A percentile compares a stretch with the other conserved stretches of the same genome.
Evolutionary conservation across 768 basidiomycete genomes (phyloP).

Genomic region (Termitomyces sp.): DNA sequence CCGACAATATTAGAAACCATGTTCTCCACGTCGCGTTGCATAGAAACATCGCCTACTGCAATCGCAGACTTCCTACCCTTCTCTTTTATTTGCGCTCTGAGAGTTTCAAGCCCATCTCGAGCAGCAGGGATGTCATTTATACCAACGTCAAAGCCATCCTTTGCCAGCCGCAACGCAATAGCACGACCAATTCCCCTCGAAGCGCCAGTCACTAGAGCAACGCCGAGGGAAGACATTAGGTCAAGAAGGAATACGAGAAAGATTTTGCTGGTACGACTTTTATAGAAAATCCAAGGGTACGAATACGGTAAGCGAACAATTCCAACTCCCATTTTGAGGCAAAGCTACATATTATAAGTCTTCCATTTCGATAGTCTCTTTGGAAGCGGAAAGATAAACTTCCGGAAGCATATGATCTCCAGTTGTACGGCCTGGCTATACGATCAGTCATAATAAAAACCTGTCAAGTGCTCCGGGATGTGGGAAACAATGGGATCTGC

Average conservation of each 20-base stretch:
- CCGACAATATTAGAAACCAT: conserved; percentile 19
- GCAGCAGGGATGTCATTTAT: conserved; percentile 26
- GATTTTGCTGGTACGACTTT: neutral
- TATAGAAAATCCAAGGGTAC: neutral
- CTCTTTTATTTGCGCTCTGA: conserved; percentile 7
- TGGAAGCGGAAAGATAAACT: neutral
- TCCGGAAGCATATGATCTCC: neutral
- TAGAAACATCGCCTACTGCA: conserved; percentile 13
- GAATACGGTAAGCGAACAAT: neutral
- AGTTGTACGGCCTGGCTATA: neutral
- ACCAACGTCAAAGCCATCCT: conserved; percentile 10
- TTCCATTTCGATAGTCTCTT: neutral
- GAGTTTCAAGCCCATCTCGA: neutral
- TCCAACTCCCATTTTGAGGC: neutral
- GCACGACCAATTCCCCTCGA: conserved; percentile 37
- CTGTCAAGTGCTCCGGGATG: neutral
- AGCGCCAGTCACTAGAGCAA: conserved; percentile 17
- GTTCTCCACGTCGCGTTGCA: conserved; percentile 27
- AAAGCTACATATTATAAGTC: neutral
- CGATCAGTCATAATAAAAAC: neutral
- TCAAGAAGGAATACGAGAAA: too few relatives aligned
- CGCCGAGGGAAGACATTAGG: conserved; percentile 21
- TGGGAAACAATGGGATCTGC: neutral
- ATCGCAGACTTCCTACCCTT: conserved; percentile 7
- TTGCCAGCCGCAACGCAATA: conserved; percentile 34